Percentiles rank a stretch among this genome's conserved stretches.
phyloP scores from a whole-genome alignment of 768 basidiomycete species.

The Pleurotus cornucopiae region DNA sequence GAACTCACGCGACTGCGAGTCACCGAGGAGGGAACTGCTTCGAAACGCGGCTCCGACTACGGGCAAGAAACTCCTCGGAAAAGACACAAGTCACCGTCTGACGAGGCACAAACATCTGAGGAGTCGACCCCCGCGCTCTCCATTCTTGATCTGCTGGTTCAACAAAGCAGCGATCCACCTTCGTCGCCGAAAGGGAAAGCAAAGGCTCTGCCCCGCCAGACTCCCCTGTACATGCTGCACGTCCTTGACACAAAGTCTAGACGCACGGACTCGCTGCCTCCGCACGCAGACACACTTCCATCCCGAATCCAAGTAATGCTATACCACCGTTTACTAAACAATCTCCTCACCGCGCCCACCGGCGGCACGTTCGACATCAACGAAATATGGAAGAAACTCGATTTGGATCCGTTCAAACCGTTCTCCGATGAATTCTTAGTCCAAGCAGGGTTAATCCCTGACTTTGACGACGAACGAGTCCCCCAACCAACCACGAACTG shows the following conservation, averaged over 20 bases:
- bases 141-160: too few species aligned
- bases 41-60: neutral
- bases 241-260: conserved; percentile 75
- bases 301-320: conserved; percentile 75
- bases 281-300: conserved; percentile 50
- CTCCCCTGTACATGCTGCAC: conserved; percentile 27
- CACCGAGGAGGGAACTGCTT: neutral
- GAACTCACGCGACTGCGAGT: conserved; percentile 35
- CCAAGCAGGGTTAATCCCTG: conserved; percentile 29
- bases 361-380: conserved; percentile 47
- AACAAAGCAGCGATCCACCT: neutral
- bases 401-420: conserved; percentile 33
- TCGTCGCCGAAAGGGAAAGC: neutral
- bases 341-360: conserved; percentile 33
- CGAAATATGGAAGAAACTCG: conserved; percentile 45
- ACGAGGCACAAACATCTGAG: conserved; percentile 8
- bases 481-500: conserved; percentile 19
- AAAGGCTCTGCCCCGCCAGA: conserved; percentile 7
- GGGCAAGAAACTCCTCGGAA: conserved; percentile 11
- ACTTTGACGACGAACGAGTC: conserved; percentile 7
- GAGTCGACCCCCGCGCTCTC: too few species aligned
- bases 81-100: conserved; percentile 16
- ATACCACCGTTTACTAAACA: conserved; percentile 62
- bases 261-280: conserved; percentile 41
- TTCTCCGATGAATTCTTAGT: conserved; percentile 52